These are phyloP conservation scores for Kwoniella bestiolae DNA, from an alignment of 768 basidiomycete genomes.

Conservation along the genomic window DNA sequence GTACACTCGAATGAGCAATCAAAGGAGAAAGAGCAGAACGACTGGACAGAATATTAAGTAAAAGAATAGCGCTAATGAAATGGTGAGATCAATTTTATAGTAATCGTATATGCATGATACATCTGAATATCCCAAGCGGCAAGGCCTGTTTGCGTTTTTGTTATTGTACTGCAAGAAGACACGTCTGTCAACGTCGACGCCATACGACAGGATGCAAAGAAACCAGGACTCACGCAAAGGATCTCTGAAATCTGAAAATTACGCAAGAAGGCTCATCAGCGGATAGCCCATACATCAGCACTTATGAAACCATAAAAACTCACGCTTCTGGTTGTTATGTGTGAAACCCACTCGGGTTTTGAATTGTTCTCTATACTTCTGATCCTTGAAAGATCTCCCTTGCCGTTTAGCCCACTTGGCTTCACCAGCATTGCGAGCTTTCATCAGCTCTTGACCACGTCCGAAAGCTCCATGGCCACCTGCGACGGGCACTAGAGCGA, in stretches of 20 bases:
- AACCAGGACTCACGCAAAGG: conserved; percentile 45
- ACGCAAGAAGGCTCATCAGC: not conserved
- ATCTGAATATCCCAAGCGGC: too few species aligned
- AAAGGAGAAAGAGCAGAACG: not conserved
- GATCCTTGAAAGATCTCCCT: conserved; percentile 80
- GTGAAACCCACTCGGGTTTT: conserved; percentile 79
- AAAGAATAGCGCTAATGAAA: too few species aligned
- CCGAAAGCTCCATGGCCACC: conserved; percentile 90
- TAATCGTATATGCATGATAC: not conserved
- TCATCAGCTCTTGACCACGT: conserved; percentile 76
- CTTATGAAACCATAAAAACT: conserved; percentile 16
- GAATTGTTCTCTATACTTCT: conserved; percentile 76
- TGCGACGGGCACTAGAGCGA: conserved; percentile 77
- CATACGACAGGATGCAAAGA: conserved; percentile 4
- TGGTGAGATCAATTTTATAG: too few species aligned
- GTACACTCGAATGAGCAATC: not conserved
- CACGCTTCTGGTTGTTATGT: conserved; percentile 78
- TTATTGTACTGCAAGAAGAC: too few species aligned
- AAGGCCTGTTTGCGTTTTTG: too few species aligned
- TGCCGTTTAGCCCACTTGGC: conserved; percentile 89
- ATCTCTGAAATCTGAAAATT: conserved; percentile 45
- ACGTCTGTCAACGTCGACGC: too few species aligned
- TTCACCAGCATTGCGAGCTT: conserved; percentile 92
- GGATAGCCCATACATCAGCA: not conserved
- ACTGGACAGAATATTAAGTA: not conserved